A percentile compares a stretch with the other conserved stretches of the same genome.
Conservation (phyloP, 2,329 filamentous ascomycete genomes). For the Coniochaeta ligniaria region DNA sequence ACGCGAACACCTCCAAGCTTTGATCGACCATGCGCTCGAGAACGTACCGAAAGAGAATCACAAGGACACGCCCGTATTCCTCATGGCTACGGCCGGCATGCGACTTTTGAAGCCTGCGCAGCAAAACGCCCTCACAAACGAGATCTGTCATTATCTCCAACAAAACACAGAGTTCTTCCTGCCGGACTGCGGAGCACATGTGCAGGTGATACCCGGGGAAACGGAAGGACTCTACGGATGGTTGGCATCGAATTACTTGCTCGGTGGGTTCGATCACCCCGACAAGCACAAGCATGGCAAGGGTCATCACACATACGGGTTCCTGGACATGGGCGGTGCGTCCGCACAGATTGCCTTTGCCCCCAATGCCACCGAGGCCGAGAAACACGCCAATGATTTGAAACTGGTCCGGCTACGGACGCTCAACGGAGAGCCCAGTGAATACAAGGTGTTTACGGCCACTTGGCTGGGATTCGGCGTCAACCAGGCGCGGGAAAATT, state of each 20-base stretch:
- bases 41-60: constrained; percentile 72
- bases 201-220: constrained; percentile 92
- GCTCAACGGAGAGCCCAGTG: constrained; percentile 66
- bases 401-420: constrained; percentile 80
- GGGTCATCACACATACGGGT: constrained; percentile 89
- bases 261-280: constrained; percentile 81
- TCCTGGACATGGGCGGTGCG: constrained; percentile 96
- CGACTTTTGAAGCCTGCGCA: constrained; percentile 71
- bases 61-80: constrained; percentile 80
- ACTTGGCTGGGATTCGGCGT: constrained; percentile 98
- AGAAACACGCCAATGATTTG: constrained; percentile 83
- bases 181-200: constrained; percentile 81
- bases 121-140: constrained; percentile 63
- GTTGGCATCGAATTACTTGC: constrained; percentile 92
- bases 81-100: constrained; percentile 95
- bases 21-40: constrained; percentile 75
- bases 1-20: constrained; percentile 67
- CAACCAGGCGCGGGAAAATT: constrained; percentile 81
- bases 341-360: constrained; percentile 98
- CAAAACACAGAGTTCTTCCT: constrained; percentile 73
- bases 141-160: constrained; percentile 77
- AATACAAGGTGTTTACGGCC: constrained; percentile 89
- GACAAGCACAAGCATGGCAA: constrained; percentile 74
- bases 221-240: constrained; percentile 96
- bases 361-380: constrained; percentile 83